Evolutionary conservation across 2,329 filamentous ascomycete species (phyloP), one percentile per base, ranked within the genome.

Genomic region (Ophiostoma sp.): DNA sequence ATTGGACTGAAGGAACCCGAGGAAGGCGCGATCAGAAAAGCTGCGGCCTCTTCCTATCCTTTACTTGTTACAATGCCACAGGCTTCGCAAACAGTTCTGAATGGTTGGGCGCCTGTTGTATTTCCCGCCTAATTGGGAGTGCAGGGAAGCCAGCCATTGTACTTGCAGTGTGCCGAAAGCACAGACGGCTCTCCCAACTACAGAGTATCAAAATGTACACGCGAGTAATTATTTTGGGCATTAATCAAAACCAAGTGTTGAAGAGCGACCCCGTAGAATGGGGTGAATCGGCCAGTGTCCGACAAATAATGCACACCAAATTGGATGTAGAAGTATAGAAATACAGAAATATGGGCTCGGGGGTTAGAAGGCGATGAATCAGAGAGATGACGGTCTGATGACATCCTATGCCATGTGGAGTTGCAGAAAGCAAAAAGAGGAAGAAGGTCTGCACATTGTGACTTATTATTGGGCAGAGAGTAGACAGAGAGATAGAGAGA

Each of bases 71-170:
- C 57, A 62, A 33, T 33, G 57, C 52, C 52, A 27, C 52, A 57
- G 23, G 52, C 52, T 23, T 31, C 23, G n/a, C 23, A 57, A 57
- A 27, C 5, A 8, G n/a, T 27, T 4, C n/a, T 23, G 52, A 57
- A 62, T 33, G 57, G 57, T 62, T 35, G 57, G 57, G 57, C 57
- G 52, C 57, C 57, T 62, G 27, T 62, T 7, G 57, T 35, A 62
- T 33, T 33, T 33, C 57, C 57, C 11, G 27, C 27, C 8, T 62
- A 27, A 62, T 17, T 27, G 52, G 27, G 15, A 7, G 13, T 31
- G 27, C 57, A 33, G 23, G 57, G 27, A 62, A 20, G 27, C 57
- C 15, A 20, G 57, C 23, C 27, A 15, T n/a, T 33, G 13, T 20
- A 6, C 23, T 17, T 17, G 15, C 13, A 31, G 23, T 13, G 27